Base-by-base conservation (phyloP, 176 grass and related monocot species). In the Phoenix dactylifera region DNA sequence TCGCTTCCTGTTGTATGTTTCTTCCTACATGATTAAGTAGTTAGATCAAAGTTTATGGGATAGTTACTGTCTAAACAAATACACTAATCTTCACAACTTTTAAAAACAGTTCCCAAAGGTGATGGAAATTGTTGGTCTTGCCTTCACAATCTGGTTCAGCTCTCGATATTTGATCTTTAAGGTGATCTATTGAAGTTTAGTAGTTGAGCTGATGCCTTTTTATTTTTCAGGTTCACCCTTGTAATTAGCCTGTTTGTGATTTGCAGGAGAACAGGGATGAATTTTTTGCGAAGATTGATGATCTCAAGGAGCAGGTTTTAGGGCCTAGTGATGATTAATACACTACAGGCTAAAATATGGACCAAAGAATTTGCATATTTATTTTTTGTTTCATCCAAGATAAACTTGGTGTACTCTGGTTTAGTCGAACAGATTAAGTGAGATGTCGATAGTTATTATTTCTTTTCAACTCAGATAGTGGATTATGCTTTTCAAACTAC, bases 1-100 rank as follows among this genome's bases (percentile, higher is more conserved):
- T 95, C 89, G 6, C 67, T 86, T 63, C 89, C 82, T 56, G 35
- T 95, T 75, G 85, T 95, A 80, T 10, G 81, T 58, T 15, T 18
- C 22, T 25, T 14, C 55, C 7, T 52, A 0, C n/a, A 39, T 20
- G 4, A 67, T 75, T 64, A 15, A 29, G 52, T 12, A 50, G 6
- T 44, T 49, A 6, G 35, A 12, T 24, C 51, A 29, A 58, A 72
- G 19, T 58, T 48, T 63, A 25, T 4, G 6, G 15, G 19, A 72
- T 22, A 26, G 28, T 51, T 26, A 52, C 49, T 72, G 35, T 7
- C 35, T 7, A 39, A 39, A 39, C 16, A 25, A 52, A 50, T 16
- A 3, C 7, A 7, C 12, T 12, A n/a, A 52, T 65, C 3, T 4
- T 10, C 19, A 15, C 22, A 16, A 26, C 16, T 52, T 12, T 6